Base-by-base conservation (phyloP, 1,139 yeast species). In the Schwanniomyces etchellsii region DNA sequence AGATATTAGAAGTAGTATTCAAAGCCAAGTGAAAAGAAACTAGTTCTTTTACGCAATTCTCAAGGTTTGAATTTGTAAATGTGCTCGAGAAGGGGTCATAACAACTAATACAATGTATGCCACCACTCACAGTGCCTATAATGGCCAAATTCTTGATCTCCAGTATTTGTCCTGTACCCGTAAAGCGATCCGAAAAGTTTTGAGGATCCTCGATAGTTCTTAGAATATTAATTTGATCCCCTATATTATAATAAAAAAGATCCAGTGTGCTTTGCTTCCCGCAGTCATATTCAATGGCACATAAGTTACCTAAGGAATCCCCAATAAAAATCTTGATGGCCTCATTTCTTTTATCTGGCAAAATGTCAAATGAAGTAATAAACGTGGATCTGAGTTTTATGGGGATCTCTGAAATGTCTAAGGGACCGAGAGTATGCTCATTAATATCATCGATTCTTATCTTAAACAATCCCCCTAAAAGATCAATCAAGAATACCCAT, bases 101-200 rank as follows among this genome's bases (percentile, higher is more conserved):
- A n/a, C n/a, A n/a, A n/a, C 44, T 39, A 4, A 48, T 11, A 3
- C 32, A 35, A 33, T 54, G 60, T 6, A 64, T 39, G 3, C 59
- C 65, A 5, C 72, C 72, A 38, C 48, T 48, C 1, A 52, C 51
- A 1, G 70, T 64, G 3, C 69, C 70, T 14, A 63, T 32, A 1
- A 61, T 29, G 1, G 50, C 59, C 13, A 43, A 27, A 3, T 35
- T 42, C 28, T 17, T 14, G 9, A 18, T 28, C 12, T 14, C 9
- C 27, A 3, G 9, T 18, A n/a, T 7, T 7, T 7, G 9, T n/a
- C 21, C 21, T 18, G n/a, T 7, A 9, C 13, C 16, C 27, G 18
- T 5, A 14, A 12, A 14, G 6, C n/a, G 5, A n/a, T n/a, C n/a
- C n/a, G n/a, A n/a, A 14, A 4, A 10, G 14, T 15, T 2, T 13